Conservation (phyloP, 768 basidiomycete species). For the Kwoniella pini region DNA sequence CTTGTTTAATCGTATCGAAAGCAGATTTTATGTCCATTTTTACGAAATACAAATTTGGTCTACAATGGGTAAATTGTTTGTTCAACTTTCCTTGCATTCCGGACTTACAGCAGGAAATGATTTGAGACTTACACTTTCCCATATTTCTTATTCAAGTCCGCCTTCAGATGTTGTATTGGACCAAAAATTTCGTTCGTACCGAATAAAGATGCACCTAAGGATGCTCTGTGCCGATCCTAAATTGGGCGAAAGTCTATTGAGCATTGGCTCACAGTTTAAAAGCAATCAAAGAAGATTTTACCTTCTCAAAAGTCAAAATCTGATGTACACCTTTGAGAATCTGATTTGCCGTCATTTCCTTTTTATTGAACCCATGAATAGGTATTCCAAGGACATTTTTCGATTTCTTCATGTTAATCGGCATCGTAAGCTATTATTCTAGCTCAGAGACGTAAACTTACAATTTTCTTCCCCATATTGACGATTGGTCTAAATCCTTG, state of each 20-base stretch:
- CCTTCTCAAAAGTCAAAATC: slow-evolving; percentile 86
- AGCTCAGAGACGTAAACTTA: too few relatives aligned
- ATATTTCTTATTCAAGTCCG: slow-evolving; percentile 53
- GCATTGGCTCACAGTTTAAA: too few relatives aligned
- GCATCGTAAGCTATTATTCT: neutral
- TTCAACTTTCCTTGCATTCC: neutral
- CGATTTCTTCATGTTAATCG: neutral
- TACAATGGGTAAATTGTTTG: slow-evolving; percentile 46
- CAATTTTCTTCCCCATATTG: slow-evolving; percentile 62
- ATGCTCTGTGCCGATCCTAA: slow-evolving; percentile 66
- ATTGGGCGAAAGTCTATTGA: too few relatives aligned
- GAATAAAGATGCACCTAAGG: slow-evolving; percentile 79
- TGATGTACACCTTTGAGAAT: slow-evolving; percentile 80
- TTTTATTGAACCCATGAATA: slow-evolving; percentile 2
- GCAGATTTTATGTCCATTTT: slow-evolving; percentile 95
- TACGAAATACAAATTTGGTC: slow-evolving; percentile 89
- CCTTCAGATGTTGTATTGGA: slow-evolving; percentile 72
- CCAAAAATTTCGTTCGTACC: slow-evolving; percentile 78
- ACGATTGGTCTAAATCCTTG: slow-evolving; percentile 93
- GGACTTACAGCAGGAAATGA: too few relatives aligned
- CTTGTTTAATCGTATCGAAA: slow-evolving; percentile 94
- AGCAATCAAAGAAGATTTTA: too few relatives aligned
- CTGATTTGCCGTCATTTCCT: slow-evolving; percentile 76
- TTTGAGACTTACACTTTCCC: slow-evolving; percentile 61
- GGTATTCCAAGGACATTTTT: slow-evolving; percentile 18